Percentiles rank a stretch among this genome's conserved stretches.
Conservation (phyloP, 148 eudicot genomes). For the Chenopodium quinoa region DNA sequence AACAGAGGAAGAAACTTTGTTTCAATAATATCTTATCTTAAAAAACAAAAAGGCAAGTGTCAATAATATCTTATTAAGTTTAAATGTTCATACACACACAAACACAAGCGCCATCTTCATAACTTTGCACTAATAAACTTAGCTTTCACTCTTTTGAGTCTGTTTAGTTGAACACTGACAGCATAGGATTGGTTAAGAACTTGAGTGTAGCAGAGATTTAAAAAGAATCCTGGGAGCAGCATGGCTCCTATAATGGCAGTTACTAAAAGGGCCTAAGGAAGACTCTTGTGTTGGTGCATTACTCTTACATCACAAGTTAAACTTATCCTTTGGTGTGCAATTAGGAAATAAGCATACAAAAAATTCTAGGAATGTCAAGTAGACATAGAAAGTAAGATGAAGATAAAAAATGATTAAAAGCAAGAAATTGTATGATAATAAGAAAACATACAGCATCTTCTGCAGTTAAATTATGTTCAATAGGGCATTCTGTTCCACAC, state of each 20-base stretch:
- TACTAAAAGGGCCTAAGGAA: not conserved
- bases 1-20: not conserved
- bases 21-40: not conserved
- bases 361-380: not conserved
- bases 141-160: too few relatives aligned
- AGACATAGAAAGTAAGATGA: not conserved
- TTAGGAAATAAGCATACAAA: conserved; percentile 3
- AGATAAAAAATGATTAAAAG: not conserved
- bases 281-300: not conserved
- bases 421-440: not conserved
- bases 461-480: conserved; percentile 33
- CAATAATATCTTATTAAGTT: not conserved
- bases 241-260: not conserved
- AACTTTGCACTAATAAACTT: not conserved
- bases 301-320: not conserved
- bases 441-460: conserved; percentile 52
- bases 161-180: not conserved
- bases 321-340: not conserved
- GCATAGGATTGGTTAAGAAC: not conserved
- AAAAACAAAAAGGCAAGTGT: not conserved
- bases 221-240: not conserved
- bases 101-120: not conserved
- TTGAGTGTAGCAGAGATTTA: too few relatives aligned
- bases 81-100: not conserved
- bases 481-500: conserved; percentile 53